Evolutionary conservation across 305 asterid genomes (phyloP).

Genomic region (Solanum hybrid): DNA sequence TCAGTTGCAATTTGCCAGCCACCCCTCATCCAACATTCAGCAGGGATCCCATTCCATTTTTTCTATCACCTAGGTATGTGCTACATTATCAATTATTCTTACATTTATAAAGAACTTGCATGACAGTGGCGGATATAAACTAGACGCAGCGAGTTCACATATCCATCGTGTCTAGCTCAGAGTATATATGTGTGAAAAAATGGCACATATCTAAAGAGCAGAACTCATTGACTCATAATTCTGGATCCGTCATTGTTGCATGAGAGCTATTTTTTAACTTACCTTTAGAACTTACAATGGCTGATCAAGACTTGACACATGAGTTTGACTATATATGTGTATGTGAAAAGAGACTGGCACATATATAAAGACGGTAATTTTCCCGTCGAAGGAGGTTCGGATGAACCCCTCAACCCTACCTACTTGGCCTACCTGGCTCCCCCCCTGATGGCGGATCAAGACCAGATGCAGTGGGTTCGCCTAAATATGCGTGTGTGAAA

Average conservation of each 20-base stretch:
- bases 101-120: neutral
- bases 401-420: neutral
- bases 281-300: neutral
- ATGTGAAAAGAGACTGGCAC: neutral
- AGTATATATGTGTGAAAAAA: neutral
- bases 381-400: neutral
- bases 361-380: neutral
- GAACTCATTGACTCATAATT: neutral
- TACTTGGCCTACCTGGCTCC: neutral
- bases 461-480: neutral
- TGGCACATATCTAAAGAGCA: neutral
- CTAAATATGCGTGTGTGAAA: neutral
- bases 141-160: neutral
- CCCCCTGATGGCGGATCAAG: neutral
- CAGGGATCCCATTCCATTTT: slow-evolving; percentile 56
- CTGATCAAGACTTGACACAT: neutral
- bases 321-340: neutral
- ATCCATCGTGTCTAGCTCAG: neutral
- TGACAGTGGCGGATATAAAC: neutral
- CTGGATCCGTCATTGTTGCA: neutral
- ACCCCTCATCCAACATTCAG: slow-evolving; percentile 53
- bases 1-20: slow-evolving; percentile 53
- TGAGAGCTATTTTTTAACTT: neutral
- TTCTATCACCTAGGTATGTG: slow-evolving; percentile 37
- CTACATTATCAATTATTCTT: neutral